Evolutionary conservation across 768 basidiomycete genomes (phyloP).

Genomic region (Pleurotus tuber-regium): DNA sequence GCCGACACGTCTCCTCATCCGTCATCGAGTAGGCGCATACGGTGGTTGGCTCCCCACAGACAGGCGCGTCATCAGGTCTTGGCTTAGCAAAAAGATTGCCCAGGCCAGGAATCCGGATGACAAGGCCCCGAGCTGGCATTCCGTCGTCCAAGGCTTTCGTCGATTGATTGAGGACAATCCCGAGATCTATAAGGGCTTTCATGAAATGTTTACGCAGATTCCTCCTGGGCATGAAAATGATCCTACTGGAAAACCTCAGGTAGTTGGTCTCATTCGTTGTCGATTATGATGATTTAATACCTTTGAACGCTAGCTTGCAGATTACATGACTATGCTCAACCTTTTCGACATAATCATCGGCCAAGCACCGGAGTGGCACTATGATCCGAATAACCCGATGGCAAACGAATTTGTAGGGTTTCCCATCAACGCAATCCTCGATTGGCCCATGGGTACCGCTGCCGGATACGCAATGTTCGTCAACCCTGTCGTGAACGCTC

Average conservation of each 20-base stretch:
- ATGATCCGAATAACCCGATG: constrained; percentile 13
- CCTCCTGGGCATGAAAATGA: background rate
- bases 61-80: background rate
- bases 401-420: constrained; percentile 25
- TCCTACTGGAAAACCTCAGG: constrained; percentile 7
- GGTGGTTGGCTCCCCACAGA: constrained; percentile 10
- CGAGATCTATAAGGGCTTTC: constrained; percentile 28
- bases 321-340: constrained; percentile 37
- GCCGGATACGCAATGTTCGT: constrained; percentile 31
- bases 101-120: background rate
- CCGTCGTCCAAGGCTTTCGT: constrained; percentile 28
- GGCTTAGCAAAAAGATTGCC: constrained; percentile 4
- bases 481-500: constrained; percentile 41
- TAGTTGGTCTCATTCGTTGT: background rate
- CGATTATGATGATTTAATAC: background rate
- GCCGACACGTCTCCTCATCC: background rate
- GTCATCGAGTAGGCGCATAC: background rate
- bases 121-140: constrained; percentile 6
- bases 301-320: constrained; percentile 25
- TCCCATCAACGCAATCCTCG: constrained; percentile 45
- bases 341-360: constrained; percentile 40
- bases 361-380: constrained; percentile 35
- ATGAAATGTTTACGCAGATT: constrained; percentile 28
- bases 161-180: constrained; percentile 25
- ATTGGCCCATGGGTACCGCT: constrained; percentile 34